A percentile compares a stretch with the other conserved stretches of the same genome.
Evolutionary conservation across 192 early-diverging fungal genomes (phyloP).

Genomic region (Coemansia umbellata): DNA sequence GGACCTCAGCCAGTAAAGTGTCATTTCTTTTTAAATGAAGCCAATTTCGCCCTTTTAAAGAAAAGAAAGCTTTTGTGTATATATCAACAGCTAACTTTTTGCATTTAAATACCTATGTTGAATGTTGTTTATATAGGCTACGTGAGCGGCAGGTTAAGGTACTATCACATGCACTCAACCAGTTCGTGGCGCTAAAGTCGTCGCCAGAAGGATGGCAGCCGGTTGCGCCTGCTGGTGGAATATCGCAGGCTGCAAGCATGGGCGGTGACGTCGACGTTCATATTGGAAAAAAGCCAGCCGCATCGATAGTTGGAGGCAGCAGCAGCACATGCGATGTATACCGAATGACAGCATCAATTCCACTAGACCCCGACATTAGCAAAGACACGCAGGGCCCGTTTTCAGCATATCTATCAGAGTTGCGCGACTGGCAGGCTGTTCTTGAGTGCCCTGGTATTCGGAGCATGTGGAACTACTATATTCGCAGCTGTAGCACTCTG

Average conservation of each 20-base stretch:
- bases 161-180: conserved; percentile 35
- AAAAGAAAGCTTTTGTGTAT: too few relatives aligned
- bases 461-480: conserved; percentile 46
- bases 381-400: conserved; percentile 40
- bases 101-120: too few relatives aligned
- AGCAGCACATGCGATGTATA: conserved; percentile 13
- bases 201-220: conserved; percentile 39
- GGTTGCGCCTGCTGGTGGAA: conserved; percentile 2
- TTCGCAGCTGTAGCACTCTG: conserved; percentile 22
- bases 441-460: conserved; percentile 48
- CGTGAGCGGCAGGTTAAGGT: conserved; percentile 42
- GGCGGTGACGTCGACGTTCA: conserved; percentile 45
- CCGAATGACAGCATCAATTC: conserved; percentile 44
- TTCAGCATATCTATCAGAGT: conserved; percentile 39
- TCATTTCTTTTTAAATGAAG: not conserved
- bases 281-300: conserved; percentile 8
- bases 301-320: not conserved
- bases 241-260: not conserved
- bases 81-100: too few relatives aligned
- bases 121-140: conserved; percentile 35
- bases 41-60: too few relatives aligned
- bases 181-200: conserved; percentile 46
- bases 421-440: conserved; percentile 51
- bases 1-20: conserved; percentile 38
- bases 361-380: conserved; percentile 32